Conservation (phyloP, 805 yeast genomes). For the Pichia deserticola region DNA sequence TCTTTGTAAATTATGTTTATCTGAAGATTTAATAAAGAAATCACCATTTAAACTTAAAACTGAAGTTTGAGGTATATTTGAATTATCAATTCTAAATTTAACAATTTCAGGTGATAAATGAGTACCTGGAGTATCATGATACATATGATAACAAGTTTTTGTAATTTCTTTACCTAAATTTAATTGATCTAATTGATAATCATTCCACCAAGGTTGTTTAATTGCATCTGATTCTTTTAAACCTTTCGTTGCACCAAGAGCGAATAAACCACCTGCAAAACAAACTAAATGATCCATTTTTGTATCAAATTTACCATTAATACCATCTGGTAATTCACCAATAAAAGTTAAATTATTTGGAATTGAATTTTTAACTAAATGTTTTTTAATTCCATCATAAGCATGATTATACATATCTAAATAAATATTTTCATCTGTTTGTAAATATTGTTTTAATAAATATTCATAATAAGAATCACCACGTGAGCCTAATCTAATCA, state of each 20-base stretch:
- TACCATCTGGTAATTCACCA: constrained; percentile 71
- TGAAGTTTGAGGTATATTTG: neutral
- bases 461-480: constrained; percentile 94
- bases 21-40: constrained; percentile 60
- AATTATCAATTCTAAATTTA: constrained; percentile 60
- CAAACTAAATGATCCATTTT: constrained; percentile 94
- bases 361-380: constrained; percentile 50
- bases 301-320: constrained; percentile 49
- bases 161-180: constrained; percentile 67
- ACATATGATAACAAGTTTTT: constrained; percentile 78
- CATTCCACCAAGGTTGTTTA: constrained; percentile 48
- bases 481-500: constrained; percentile 79
- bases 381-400: constrained; percentile 66
- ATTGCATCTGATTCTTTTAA: constrained; percentile 47
- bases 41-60: constrained; percentile 6
- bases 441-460: constrained; percentile 75
- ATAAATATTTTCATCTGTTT: constrained; percentile 65
- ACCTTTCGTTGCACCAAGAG: constrained; percentile 86
- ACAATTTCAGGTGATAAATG: constrained; percentile 89
- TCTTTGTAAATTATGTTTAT: constrained; percentile 80
- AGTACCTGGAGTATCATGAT: constrained; percentile 56
- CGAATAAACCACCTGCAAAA: constrained; percentile 82
- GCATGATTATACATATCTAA: constrained; percentile 70
- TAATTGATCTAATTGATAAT: constrained; percentile 54
- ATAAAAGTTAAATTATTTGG: constrained; percentile 61